A percentile compares a stretch with the other conserved stretches of the same genome.
Evolutionary conservation across 2,329 filamentous ascomycete genomes (phyloP).

Genomic region (Capronia coronata): DNA sequence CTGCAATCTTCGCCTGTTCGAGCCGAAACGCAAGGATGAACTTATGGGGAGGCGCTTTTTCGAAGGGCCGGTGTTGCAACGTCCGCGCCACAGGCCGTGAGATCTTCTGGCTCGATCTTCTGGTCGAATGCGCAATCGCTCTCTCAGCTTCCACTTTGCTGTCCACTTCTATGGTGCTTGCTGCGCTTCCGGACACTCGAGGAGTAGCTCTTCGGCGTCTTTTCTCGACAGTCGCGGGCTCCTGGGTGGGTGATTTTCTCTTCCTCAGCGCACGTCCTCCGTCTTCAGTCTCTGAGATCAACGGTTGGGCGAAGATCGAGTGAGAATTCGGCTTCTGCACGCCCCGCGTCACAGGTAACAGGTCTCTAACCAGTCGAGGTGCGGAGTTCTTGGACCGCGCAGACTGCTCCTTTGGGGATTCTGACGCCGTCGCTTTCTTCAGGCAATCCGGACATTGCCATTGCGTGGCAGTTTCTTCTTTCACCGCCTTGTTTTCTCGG

Average conservation of each 20-base stretch:
- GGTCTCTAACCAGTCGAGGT: conserved; percentile 62
- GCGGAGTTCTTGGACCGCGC: conserved; percentile 51
- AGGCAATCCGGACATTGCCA: conserved; percentile 33
- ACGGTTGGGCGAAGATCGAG: conserved; percentile 55
- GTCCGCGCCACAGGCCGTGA: conserved; percentile 23
- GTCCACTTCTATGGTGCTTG: conserved; percentile 13
- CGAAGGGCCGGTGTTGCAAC: conserved; percentile 27
- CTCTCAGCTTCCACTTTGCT: conserved; percentile 13
- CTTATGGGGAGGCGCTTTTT: conserved; percentile 37
- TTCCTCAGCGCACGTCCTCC: conserved; percentile 74
- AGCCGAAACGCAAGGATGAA: conserved; percentile 56
- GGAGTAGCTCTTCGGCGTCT: conserved; percentile 24
- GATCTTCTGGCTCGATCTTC: conserved; percentile 37
- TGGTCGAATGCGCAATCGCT: conserved; percentile 30
- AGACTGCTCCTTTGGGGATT: conserved; percentile 36
- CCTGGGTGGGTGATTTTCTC: conserved; percentile 69
- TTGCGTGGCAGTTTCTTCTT: conserved; percentile 33
- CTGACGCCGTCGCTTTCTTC: conserved; percentile 45
- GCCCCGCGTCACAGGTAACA: conserved; percentile 63
- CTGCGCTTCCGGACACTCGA: conserved; percentile 27
- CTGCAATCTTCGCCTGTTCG: conserved; percentile 52
- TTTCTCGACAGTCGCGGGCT: conserved; percentile 33
- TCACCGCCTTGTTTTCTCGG: conserved; percentile 60
- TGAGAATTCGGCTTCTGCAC: conserved; percentile 62
- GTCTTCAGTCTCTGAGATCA: conserved; percentile 43